These are phyloP conservation scores for Phytophthora capsici DNA, from an alignment of 352 stramenopile species.

Conservation along the genomic window DNA sequence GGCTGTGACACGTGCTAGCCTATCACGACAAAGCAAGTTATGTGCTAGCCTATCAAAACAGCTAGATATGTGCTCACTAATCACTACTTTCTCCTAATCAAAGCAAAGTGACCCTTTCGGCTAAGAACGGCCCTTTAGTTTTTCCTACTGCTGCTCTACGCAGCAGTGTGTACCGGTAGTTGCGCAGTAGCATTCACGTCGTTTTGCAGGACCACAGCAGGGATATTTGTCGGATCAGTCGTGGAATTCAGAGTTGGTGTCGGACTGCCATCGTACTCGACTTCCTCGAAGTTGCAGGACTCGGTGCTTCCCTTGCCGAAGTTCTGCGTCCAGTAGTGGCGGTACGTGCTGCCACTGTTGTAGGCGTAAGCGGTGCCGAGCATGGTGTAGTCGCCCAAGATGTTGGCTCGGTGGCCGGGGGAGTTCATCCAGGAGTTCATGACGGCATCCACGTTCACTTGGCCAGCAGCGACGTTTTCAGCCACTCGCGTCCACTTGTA, in stretches of 20 bases:
- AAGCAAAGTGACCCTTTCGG: too few relatives aligned
- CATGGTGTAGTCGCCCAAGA: constrained; percentile 45
- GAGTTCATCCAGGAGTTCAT: constrained; percentile 65
- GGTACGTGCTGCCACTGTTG: constrained; percentile 36
- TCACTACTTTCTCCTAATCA: too few relatives aligned
- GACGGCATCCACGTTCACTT: constrained; percentile 38
- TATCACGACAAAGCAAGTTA: too few relatives aligned
- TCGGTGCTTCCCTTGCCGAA: constrained; percentile 41
- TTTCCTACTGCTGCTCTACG: too few relatives aligned
- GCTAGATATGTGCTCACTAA: too few relatives aligned
- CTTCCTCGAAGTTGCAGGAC: constrained; percentile 20
- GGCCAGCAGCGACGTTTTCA: constrained; percentile 58
- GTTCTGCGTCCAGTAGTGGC: constrained; percentile 60
- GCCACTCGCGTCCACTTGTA: constrained; percentile 49
- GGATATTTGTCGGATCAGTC: constrained; percentile 1
- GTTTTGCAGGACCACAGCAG: neutral
- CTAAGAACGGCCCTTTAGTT: too few relatives aligned
- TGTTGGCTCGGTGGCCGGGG: constrained; percentile 47
- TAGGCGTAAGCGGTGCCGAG: constrained; percentile 40
- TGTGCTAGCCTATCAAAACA: too few relatives aligned
- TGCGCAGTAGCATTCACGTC: constrained; percentile 2
- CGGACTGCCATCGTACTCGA: constrained; percentile 13
- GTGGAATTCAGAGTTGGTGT: constrained; percentile 9
- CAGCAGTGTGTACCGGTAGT: too few relatives aligned
- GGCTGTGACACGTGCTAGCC: too few relatives aligned